phyloP scores from a whole-genome alignment of 352 stramenopile genomes.

The Achlya hypogyna region DNA sequence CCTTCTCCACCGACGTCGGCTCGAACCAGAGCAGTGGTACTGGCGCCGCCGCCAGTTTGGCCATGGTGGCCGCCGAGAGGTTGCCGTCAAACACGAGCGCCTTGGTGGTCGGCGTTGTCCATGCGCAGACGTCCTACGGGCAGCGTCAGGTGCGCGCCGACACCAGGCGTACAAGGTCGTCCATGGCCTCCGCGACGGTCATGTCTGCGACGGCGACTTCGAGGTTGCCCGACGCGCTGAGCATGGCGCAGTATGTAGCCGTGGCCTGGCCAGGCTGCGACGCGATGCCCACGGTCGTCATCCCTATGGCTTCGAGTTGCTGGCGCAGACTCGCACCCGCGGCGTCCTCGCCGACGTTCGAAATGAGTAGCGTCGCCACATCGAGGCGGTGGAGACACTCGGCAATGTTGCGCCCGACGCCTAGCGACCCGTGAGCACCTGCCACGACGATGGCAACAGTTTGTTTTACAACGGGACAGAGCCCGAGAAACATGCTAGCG shows the following conservation, averaged over 20 bases:
- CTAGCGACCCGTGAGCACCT: constrained; percentile 26
- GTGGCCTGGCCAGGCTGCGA: constrained; percentile 46
- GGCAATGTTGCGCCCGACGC: constrained; percentile 89
- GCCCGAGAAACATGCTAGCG: background rate
- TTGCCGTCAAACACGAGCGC: constrained; percentile 76
- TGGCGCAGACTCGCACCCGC: constrained; percentile 62
- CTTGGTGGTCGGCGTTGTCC: constrained; percentile 35
- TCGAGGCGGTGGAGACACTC: constrained; percentile 75
- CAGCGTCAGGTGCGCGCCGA: background rate
- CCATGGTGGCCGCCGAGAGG: constrained; percentile 37
- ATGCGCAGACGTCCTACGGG: constrained; percentile 38
- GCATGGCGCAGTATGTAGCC: constrained; percentile 78
- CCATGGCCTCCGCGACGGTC: constrained; percentile 37
- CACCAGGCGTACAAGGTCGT: constrained; percentile 48
- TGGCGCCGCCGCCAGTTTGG: constrained; percentile 39
- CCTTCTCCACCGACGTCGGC: constrained; percentile 78
- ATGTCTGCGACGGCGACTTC: constrained; percentile 83
- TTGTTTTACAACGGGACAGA: too few relatives aligned
- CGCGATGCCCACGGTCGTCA: constrained; percentile 51
- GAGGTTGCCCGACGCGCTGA: constrained; percentile 68
- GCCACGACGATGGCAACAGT: too few relatives aligned
- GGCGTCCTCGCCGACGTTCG: constrained; percentile 66
- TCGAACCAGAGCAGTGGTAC: constrained; percentile 61
- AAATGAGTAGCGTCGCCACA: constrained; percentile 62
- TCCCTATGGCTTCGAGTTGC: constrained; percentile 45